A percentile compares a stretch with the other conserved stretches of the same genome.
Conservation (phyloP, 805 yeast genomes). For the Lipomyces mesembrius region DNA sequence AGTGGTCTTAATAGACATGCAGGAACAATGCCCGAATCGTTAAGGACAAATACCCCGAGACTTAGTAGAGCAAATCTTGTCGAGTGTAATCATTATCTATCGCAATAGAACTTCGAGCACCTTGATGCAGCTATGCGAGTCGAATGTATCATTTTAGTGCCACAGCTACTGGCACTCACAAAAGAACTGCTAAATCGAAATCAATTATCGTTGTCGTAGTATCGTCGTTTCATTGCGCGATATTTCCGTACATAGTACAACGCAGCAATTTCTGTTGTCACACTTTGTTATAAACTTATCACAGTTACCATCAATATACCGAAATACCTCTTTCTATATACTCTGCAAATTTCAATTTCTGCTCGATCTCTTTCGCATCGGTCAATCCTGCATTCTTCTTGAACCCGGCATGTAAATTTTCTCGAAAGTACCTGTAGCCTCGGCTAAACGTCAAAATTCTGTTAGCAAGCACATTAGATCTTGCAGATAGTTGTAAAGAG, state of each 20-base stretch:
- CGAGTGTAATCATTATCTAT: not conserved
- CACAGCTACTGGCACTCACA: not conserved
- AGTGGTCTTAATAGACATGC: too few species aligned
- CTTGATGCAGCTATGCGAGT: not conserved
- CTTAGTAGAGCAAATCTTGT: too few species aligned
- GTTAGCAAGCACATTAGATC: not conserved
- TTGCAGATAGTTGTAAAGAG: not conserved
- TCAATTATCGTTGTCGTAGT: slow-evolving; percentile 29
- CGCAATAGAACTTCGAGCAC: not conserved
- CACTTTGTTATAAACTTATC: not conserved
- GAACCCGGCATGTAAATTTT: slow-evolving; percentile 44
- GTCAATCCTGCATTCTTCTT: slow-evolving; percentile 40
- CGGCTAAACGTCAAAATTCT: slow-evolving; percentile 19
- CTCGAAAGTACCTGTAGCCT: slow-evolving; percentile 44
- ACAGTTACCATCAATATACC: not conserved
- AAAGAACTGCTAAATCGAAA: not conserved
- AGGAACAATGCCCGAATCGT: too few species aligned
- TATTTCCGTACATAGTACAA: slow-evolving; percentile 46
- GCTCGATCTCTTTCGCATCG: slow-evolving; percentile 41
- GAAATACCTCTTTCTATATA: slow-evolving; percentile 43
- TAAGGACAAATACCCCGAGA: too few species aligned
- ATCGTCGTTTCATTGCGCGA: slow-evolving; percentile 46
- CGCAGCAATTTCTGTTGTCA: slow-evolving; percentile 45
- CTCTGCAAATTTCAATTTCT: slow-evolving; percentile 46
- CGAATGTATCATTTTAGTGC: not conserved